Conservation (phyloP, 495 filamentous ascomycete genomes). For the Aspergillus steynii region DNA sequence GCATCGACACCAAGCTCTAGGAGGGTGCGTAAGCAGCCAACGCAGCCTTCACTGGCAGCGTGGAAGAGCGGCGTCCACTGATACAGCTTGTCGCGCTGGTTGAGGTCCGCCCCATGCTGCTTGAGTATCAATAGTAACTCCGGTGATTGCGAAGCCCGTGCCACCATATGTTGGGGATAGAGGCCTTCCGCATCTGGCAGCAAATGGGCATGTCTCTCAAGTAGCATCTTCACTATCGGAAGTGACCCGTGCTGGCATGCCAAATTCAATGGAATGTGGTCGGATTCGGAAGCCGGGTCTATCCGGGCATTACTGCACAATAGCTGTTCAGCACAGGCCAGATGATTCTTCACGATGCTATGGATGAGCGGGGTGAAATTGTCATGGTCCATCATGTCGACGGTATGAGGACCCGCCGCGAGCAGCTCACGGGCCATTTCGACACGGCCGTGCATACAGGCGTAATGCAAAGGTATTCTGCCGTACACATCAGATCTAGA, state of each 20-base stretch:
- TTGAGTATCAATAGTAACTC: conserved; percentile 76
- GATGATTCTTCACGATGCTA: conserved; percentile 82
- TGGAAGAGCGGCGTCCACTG: conserved; percentile 97
- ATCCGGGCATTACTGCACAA: conserved; percentile 72
- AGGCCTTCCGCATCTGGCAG: conserved; percentile 93
- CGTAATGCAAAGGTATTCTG: conserved; percentile 90
- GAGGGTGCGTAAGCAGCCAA: conserved; percentile 77
- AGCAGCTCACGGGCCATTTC: conserved; percentile 79
- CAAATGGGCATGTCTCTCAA: conserved; percentile 74
- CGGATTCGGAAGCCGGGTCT: conserved; percentile 76
- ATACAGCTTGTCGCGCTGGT: conserved; percentile 92
- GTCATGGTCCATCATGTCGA: conserved; percentile 88
- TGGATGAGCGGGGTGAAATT: conserved; percentile 97
- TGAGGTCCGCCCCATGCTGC: conserved; percentile 83
- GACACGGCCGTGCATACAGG: conserved; percentile 88
- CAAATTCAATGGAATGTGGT: conserved; percentile 91
- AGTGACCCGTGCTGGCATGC: conserved; percentile 90
- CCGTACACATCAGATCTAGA: conserved; percentile 87
- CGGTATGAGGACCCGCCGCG: conserved; percentile 58
- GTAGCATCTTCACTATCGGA: conserved; percentile 76
- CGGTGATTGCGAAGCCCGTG: conserved; percentile 80
- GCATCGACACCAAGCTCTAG: conserved; percentile 73
- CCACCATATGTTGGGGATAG: conserved; percentile 96
- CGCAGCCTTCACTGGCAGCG: conserved; percentile 93
- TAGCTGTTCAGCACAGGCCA: conserved; percentile 74